These are phyloP conservation scores for Polyporus arcularius DNA, from an alignment of 768 basidiomycete genomes.

Conservation along the genomic window DNA sequence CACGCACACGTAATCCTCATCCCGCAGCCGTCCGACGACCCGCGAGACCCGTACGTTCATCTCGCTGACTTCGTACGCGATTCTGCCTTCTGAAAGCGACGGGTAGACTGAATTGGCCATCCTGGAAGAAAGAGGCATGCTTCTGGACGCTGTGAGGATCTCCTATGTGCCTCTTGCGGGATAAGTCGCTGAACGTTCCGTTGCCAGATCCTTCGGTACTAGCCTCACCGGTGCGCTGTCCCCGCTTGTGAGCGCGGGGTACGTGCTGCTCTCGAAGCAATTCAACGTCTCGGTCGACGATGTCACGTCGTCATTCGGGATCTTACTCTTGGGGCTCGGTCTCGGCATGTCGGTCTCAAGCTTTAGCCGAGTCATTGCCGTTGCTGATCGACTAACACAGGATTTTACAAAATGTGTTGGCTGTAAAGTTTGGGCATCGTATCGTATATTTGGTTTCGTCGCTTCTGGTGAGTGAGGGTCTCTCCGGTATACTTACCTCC, in stretches of 20 bases:
- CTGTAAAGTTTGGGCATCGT: slow-evolving; percentile 46
- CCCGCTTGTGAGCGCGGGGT: slow-evolving; percentile 42
- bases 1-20: slow-evolving; percentile 42
- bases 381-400: slow-evolving; percentile 17
- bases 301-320: slow-evolving; percentile 44
- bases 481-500: too few species aligned
- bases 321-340: slow-evolving; percentile 42
- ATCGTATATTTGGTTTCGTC: slow-evolving; percentile 46
- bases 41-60: slow-evolving; percentile 38
- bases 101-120: slow-evolving; percentile 40
- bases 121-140: slow-evolving; percentile 47
- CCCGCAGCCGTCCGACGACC: slow-evolving; percentile 47
- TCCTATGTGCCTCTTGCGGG: neutral
- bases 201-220: slow-evolving; percentile 39
- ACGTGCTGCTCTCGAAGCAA: slow-evolving; percentile 41
- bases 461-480: slow-evolving; percentile 31
- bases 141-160: slow-evolving; percentile 43
- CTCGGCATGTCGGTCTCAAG: slow-evolving; percentile 38
- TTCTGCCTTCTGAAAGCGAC: neutral
- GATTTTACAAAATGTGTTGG: slow-evolving; percentile 40
- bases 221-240: slow-evolving; percentile 45
- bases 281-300: slow-evolving; percentile 44
- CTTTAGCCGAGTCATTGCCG: too few species aligned
- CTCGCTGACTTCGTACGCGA: neutral
- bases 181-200: neutral